These are phyloP conservation scores for Zygoascus flipseniorum DNA, from an alignment of 805 yeast genomes.

Conservation along the genomic window DNA sequence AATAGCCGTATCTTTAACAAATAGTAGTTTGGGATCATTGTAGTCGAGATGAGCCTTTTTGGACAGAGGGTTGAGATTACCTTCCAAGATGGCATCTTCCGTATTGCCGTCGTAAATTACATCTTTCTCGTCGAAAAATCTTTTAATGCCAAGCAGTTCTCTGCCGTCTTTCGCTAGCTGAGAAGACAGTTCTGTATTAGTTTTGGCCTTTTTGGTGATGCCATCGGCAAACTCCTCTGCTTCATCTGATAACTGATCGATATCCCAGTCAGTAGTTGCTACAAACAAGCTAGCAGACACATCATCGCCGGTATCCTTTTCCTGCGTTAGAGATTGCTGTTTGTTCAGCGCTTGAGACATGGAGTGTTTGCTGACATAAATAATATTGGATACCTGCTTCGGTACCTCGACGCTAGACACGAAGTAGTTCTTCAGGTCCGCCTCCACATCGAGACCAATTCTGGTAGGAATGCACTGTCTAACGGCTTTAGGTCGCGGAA, in stretches of 20 bases:
- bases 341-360: not conserved
- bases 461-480: conserved; percentile 43
- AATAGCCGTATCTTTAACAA: conserved; percentile 38
- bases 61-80: conserved; percentile 32
- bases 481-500: conserved; percentile 38
- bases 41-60: conserved; percentile 49
- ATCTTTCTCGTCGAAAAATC: not conserved
- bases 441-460: conserved; percentile 49
- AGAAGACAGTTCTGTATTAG: not conserved
- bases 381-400: conserved; percentile 1
- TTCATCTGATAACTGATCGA: conserved; percentile 24
- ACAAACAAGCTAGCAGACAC: conserved; percentile 33
- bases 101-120: conserved; percentile 24
- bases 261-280: conserved; percentile 75
- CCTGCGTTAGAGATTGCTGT: not conserved
- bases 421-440: conserved; percentile 51
- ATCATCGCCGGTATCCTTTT: not conserved
- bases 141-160: not conserved
- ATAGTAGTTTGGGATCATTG: conserved; percentile 77
- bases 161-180: not conserved
- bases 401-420: conserved; percentile 17
- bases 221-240: conserved; percentile 1
- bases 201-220: not conserved
- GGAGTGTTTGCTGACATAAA: not conserved
- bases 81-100: conserved; percentile 70